Evolutionary conservation across 305 asterid species (phyloP), one percentile per base, ranked within the genome.

Genomic region (Fraxinus albicans): DNA sequence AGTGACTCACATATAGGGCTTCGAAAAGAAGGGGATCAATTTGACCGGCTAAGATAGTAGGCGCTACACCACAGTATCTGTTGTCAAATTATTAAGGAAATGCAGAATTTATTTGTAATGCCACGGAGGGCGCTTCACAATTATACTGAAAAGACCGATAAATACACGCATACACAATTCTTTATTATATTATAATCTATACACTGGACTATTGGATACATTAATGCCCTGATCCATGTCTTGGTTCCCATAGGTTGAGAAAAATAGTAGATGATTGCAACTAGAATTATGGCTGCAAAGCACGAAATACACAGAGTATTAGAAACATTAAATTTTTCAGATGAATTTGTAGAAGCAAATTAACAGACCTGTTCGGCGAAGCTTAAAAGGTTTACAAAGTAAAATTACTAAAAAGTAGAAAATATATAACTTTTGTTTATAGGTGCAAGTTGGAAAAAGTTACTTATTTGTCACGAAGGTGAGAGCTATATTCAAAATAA

Each of bases 11-110:
- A 84, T 93, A 96, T 80, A 93, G 88, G 82, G 97, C 96, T 89
- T 95, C 99, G 81, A 95, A 95, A 80, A 92, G 97, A 85, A 92
- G 73, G 72, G 98, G 96, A 87, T 94, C 97, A 79, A 94, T 88
- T 87, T 84, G 92, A 76, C 97, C 99, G 83, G 96, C 97, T 89
- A 93, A 91, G 42, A 95, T 73, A 17, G 95, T 90, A 9, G 98
- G 97, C 13, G 98, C 96, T 67, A 94, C 8, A 69, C 89, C 97
- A 88, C 98, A 94, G 40, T 91, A 95, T 85, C 99, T 94, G 83
- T 65, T 50, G 86, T 85, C 76, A 84, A 36, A 81, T 73, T 55
- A 88, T 88, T 87, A 42, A 87, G 88, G 91, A 90, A 44, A 88
- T 75, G 81, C 79, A 78, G 27, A 42, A n/a, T 78, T n/a, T 36